Percentiles rank a stretch among this genome's conserved stretches.
These are phyloP conservation scores for Phytophthora cryptogea DNA, from an alignment of 352 stramenopile species.

Conservation along the genomic window DNA sequence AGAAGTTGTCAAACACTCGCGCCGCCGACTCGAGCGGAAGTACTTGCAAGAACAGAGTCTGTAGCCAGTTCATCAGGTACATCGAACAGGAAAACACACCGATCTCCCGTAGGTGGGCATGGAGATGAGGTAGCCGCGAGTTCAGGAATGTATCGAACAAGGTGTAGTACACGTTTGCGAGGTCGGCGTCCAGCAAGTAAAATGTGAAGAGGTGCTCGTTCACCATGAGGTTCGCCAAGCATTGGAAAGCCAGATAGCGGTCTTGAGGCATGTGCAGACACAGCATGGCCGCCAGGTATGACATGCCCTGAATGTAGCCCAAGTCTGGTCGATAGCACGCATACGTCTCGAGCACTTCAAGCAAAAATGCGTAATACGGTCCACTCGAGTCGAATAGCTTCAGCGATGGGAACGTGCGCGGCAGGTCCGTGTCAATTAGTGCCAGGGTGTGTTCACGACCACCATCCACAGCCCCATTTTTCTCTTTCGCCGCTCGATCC, in stretches of 20 bases:
- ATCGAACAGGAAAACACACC: conserved; percentile 70
- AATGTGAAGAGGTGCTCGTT: conserved; percentile 90
- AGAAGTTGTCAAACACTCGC: conserved; percentile 83
- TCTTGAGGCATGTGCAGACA: conserved; percentile 88
- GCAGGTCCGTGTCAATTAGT: conserved; percentile 87
- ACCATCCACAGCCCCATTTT: conserved; percentile 34
- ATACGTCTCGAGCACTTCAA: conserved; percentile 87
- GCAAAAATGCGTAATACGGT: conserved; percentile 75
- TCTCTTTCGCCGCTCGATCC: conserved; percentile 35
- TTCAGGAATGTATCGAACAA: conserved; percentile 78
- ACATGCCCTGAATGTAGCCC: conserved; percentile 92
- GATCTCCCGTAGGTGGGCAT: conserved; percentile 58
- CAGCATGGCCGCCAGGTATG: conserved; percentile 84
- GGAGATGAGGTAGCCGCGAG: conserved; percentile 49
- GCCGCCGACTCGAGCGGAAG: conserved; percentile 76
- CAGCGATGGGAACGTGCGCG: conserved; percentile 83
- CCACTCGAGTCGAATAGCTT: conserved; percentile 78
- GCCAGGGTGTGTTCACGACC: conserved; percentile 79
- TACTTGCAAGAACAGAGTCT: conserved; percentile 87
- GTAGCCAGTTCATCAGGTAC: conserved; percentile 91
- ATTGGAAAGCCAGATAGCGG: conserved; percentile 84
- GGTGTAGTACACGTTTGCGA: conserved; percentile 82
- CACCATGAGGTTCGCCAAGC: conserved; percentile 87
- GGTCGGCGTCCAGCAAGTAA: conserved; percentile 80
- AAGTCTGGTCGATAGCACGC: conserved; percentile 87